These are phyloP conservation scores for Penicillium crystallinum DNA, from an alignment of 495 filamentous ascomycete species.

Conservation along the genomic window DNA sequence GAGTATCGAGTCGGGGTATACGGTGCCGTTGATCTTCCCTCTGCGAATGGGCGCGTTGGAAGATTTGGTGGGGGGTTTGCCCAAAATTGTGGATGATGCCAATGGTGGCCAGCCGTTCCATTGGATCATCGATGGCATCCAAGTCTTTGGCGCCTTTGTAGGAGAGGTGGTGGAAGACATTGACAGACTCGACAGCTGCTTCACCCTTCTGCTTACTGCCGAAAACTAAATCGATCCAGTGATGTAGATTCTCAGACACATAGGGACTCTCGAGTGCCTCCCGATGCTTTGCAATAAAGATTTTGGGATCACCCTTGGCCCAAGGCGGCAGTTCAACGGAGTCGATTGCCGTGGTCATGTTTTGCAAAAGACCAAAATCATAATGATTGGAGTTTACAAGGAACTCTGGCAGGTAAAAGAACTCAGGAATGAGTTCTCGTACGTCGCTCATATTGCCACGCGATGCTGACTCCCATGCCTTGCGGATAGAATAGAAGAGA, in stretches of 20 bases:
- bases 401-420: conserved; percentile 95
- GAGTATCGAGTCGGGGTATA: conserved; percentile 66
- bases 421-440: conserved; percentile 89
- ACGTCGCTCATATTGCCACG: conserved; percentile 89
- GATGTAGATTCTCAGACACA: conserved; percentile 82
- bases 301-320: conserved; percentile 94
- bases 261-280: conserved; percentile 93
- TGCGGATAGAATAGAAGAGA: conserved; percentile 88
- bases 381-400: conserved; percentile 86
- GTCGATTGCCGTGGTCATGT: conserved; percentile 70
- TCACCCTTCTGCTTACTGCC: conserved; percentile 94
- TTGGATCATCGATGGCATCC: conserved; percentile 82
- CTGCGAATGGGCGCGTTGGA: conserved; percentile 68
- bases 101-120: conserved; percentile 79
- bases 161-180: conserved; percentile 92
- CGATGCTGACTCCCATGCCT: conserved; percentile 88
- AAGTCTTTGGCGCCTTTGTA: conserved; percentile 92
- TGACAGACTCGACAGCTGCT: conserved; percentile 82
- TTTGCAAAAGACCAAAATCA: conserved; percentile 85
- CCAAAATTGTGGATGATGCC: conserved; percentile 98
- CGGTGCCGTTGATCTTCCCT: conserved; percentile 61
- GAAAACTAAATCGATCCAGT: conserved; percentile 96
- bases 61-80: conserved; percentile 93
- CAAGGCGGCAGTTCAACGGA: conserved; percentile 84
- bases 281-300: conserved; percentile 90